Conservation (phyloP, 768 basidiomycete genomes). For the Lyophyllum decastes region DNA sequence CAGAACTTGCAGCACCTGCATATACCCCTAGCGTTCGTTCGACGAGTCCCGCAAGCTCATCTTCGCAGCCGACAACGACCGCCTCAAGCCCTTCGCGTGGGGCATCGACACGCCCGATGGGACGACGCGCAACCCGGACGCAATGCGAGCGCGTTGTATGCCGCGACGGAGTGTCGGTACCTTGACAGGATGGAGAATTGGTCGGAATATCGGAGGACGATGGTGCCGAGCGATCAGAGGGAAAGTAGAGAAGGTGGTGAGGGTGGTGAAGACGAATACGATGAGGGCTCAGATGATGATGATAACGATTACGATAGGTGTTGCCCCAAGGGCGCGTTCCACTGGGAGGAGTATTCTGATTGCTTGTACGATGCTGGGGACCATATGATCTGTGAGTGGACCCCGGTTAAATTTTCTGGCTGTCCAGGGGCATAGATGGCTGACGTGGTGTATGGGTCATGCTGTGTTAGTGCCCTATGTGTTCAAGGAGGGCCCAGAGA, state of each 20-base stretch:
- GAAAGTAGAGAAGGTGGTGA: not conserved
- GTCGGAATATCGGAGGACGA: slow-evolving; percentile 26
- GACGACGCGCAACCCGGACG: too few relatives aligned
- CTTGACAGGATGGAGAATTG: not conserved
- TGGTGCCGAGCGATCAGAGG: not conserved
- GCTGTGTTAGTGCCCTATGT: not conserved
- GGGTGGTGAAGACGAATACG: not conserved
- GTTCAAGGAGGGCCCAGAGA: not conserved
- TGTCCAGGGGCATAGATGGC: too few relatives aligned
- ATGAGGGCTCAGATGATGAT: slow-evolving; percentile 8
- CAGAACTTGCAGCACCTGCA: too few relatives aligned
- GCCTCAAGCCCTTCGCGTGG: too few relatives aligned
- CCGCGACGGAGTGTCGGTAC: slow-evolving; percentile 28
- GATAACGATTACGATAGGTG: not conserved
- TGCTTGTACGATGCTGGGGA: not conserved
- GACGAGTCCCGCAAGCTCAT: too few relatives aligned
- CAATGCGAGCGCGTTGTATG: slow-evolving; percentile 27
- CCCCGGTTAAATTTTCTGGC: too few relatives aligned
- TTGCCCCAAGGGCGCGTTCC: slow-evolving; percentile 21
- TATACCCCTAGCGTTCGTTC: too few relatives aligned
- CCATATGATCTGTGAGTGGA: slow-evolving; percentile 29
- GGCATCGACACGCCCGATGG: too few relatives aligned
- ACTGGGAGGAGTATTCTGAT: not conserved
- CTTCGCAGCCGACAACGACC: too few relatives aligned
- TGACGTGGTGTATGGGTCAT: not conserved